phyloP scores from a whole-genome alignment of 352 stramenopile genomes.

The Phytopythium vexans region DNA sequence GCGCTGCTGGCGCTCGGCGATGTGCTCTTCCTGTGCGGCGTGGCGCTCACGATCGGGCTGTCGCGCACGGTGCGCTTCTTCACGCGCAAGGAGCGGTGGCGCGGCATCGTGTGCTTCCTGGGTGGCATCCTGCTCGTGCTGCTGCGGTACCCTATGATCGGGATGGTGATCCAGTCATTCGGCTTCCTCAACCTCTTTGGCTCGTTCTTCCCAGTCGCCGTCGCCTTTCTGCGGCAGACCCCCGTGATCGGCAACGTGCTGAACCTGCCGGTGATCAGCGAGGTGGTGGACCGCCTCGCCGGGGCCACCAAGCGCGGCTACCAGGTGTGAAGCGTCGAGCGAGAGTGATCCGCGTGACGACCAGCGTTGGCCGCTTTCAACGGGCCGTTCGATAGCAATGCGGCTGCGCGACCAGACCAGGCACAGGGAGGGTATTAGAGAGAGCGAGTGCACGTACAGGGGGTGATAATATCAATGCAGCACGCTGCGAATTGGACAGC shows the following conservation, averaged over 20 bases:
- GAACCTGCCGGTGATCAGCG: conserved; percentile 77
- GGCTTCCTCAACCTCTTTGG: conserved; percentile 95
- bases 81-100: conserved; percentile 90
- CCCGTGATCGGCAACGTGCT: conserved; percentile 89
- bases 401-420: neutral
- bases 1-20: conserved; percentile 92
- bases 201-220: conserved; percentile 95
- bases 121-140: conserved; percentile 92
- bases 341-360: conserved; percentile 4
- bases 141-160: conserved; percentile 90
- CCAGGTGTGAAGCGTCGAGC: conserved; percentile 51
- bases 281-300: conserved; percentile 81
- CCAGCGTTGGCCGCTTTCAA: too few species aligned
- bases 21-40: conserved; percentile 91
- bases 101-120: conserved; percentile 94
- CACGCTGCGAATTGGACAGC: too few species aligned
- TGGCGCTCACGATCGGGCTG: conserved; percentile 93
- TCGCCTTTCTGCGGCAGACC: conserved; percentile 91
- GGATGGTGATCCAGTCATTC: conserved; percentile 93
- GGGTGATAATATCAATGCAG: neutral
- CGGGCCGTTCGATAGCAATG: too few species aligned
- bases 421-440: neutral
- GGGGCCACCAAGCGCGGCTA: conserved; percentile 84
- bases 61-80: conserved; percentile 94
- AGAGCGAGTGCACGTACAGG: neutral